phyloP scores from a whole-genome alignment of 2,329 filamentous ascomycete genomes.

The Ophiocordyceps camponoti-leonardi region DNA sequence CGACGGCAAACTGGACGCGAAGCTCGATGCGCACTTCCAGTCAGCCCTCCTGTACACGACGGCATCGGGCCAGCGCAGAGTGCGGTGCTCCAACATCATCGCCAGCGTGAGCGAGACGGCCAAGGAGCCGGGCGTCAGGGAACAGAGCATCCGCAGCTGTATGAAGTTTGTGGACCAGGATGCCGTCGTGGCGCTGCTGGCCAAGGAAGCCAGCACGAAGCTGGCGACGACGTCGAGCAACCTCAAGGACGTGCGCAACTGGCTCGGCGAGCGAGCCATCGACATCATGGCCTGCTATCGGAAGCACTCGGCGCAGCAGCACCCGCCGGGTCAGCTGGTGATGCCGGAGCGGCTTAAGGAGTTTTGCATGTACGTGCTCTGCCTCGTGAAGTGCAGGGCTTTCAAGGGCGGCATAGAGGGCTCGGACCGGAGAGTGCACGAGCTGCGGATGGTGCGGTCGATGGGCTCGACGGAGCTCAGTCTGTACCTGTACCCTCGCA shows the following conservation, averaged over 20 bases:
- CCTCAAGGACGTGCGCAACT: conserved; percentile 71
- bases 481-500: conserved; percentile 86
- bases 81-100: conserved; percentile 85
- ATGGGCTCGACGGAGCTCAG: conserved; percentile 78
- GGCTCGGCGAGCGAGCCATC: conserved; percentile 77
- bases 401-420: conserved; percentile 89
- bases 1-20: conserved; percentile 92
- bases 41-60: conserved; percentile 90
- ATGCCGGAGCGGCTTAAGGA: conserved; percentile 94
- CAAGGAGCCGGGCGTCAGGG: conserved; percentile 19
- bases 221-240: conserved; percentile 51
- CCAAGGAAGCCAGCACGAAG: conserved; percentile 86
- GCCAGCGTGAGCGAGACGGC: conserved; percentile 67
- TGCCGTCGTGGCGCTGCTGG: conserved; percentile 71
- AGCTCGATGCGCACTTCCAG: conserved; percentile 95
- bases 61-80: conserved; percentile 70
- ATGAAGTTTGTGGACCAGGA: conserved; percentile 96
- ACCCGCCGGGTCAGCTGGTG: conserved; percentile 83
- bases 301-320: conserved; percentile 73
- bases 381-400: conserved; percentile 74
- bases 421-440: conserved; percentile 77
- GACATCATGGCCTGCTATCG: conserved; percentile 85
- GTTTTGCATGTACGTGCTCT: conserved; percentile 89
- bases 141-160: conserved; percentile 51
- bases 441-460: conserved; percentile 74